Evolutionary conservation across 2,329 filamentous ascomycete genomes (phyloP).

Genomic region (Didymosphaeria variabile): DNA sequence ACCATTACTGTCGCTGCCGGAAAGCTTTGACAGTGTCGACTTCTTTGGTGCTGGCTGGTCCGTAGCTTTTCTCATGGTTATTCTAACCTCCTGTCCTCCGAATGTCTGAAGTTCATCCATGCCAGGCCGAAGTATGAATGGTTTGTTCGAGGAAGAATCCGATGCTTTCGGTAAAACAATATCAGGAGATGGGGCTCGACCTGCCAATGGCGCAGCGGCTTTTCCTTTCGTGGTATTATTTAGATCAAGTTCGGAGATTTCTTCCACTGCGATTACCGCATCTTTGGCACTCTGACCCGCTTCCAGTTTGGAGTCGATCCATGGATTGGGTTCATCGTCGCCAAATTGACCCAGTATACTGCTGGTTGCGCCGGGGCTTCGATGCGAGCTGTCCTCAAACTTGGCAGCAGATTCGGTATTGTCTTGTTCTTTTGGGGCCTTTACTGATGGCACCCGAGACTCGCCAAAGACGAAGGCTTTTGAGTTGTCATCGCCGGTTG

Average conservation of each 20-base stretch:
- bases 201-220: neutral
- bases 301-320: neutral
- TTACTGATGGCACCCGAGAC: neutral
- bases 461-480: slow-evolving; percentile 2
- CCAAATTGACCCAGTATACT: neutral
- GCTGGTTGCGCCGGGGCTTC: neutral
- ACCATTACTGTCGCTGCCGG: neutral
- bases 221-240: neutral
- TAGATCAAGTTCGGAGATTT: slow-evolving; percentile 1
- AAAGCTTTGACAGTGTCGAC: neutral
- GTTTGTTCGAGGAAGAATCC: neutral
- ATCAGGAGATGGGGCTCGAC: slow-evolving; percentile 1
- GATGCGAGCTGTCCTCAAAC: neutral
- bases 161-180: slow-evolving; percentile 2
- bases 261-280: neutral
- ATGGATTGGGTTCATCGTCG: neutral
- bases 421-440: neutral
- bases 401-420: neutral
- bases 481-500: neutral
- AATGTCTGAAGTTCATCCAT: neutral
- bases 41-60: neutral
- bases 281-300: neutral
- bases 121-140: neutral
- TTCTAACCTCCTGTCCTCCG: slow-evolving; percentile 1
- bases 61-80: neutral